Conservation (phyloP, 257 asterid species). For the Paulownia fortunei region DNA sequence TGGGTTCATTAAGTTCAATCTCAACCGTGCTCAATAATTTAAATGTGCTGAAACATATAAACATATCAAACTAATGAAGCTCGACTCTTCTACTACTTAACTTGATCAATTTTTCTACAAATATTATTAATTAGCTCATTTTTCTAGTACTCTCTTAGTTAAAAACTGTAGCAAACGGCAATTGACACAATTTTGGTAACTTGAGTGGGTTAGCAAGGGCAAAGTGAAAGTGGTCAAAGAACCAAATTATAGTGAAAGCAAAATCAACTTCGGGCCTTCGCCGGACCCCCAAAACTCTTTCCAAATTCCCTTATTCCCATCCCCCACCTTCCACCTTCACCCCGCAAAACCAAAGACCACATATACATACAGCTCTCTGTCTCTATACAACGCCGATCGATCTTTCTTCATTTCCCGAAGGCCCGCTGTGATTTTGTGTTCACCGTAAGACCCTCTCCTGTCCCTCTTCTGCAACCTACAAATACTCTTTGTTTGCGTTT, state of each 20-base stretch:
- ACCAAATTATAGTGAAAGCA: constrained; percentile 21
- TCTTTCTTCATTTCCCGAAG: constrained; percentile 27
- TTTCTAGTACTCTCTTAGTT: too few species aligned
- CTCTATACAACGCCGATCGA: constrained; percentile 27
- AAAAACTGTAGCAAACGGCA: too few species aligned
- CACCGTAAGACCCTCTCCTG: constrained; percentile 33
- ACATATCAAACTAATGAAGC: too few species aligned
- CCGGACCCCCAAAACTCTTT: constrained; percentile 41
- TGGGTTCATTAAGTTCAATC: too few species aligned
- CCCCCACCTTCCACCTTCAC: neutral
- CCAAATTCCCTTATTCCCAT: constrained; percentile 14
- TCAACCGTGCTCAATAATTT: too few species aligned
- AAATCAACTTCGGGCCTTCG: constrained; percentile 26
- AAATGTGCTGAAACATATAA: too few species aligned
- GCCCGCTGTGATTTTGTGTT: constrained; percentile 20
- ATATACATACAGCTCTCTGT: constrained; percentile 19
- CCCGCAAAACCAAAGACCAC: constrained; percentile 4
- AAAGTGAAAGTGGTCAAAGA: neutral
- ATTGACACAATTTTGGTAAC: neutral
- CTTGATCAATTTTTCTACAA: too few species aligned
- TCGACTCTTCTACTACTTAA: too few species aligned
- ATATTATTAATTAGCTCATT: too few species aligned
- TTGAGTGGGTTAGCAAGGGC: constrained; percentile 7
- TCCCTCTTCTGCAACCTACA: neutral
- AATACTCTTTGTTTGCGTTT: neutral